Conservation (phyloP, 1,284 basidiomycete genomes). For the Phylloboletellus chloephorus region DNA sequence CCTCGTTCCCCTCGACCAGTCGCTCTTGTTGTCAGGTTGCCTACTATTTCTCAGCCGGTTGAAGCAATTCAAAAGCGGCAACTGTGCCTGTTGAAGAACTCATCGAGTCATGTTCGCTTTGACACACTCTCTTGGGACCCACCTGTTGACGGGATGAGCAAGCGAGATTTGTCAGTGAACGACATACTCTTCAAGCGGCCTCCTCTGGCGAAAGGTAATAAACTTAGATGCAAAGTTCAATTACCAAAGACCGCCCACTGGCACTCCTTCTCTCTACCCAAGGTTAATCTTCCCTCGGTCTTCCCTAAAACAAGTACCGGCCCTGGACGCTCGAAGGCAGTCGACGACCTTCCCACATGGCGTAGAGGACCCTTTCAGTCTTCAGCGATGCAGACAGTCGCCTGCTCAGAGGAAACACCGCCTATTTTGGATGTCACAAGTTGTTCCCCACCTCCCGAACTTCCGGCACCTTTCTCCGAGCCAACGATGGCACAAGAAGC, state of each 20-base stretch:
- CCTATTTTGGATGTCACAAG: conserved; percentile 26
- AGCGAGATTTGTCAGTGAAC: conserved; percentile 60
- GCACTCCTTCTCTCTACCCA: conserved; percentile 27
- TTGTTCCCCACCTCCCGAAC: conserved; percentile 26
- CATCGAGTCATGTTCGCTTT: conserved; percentile 43
- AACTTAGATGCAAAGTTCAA: conserved; percentile 46
- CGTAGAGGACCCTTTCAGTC: conserved; percentile 36
- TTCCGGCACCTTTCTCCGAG: conserved; percentile 9
- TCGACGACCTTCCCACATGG: conserved; percentile 56
- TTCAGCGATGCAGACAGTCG: conserved; percentile 9
- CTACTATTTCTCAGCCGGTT: conserved; percentile 39
- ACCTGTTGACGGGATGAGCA: conserved; percentile 61
- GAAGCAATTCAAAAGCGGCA: conserved; percentile 47
- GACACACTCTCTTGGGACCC: conserved; percentile 76
- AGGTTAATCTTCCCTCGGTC: conserved; percentile 43
- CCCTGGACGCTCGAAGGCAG: conserved; percentile 45
- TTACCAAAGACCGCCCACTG: conserved; percentile 40
- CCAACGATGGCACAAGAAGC: conserved; percentile 8
- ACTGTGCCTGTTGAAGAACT: conserved; percentile 37
- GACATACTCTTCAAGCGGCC: conserved; percentile 61
- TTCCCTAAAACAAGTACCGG: conserved; percentile 21
- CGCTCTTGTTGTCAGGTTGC: conserved; percentile 52
- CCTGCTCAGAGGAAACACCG: conserved; percentile 11
- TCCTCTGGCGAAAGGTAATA: conserved; percentile 38
- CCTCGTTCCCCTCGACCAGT: conserved; percentile 50